Percentiles rank a stretch among this genome's conserved stretches.
These are phyloP conservation scores for Casuarina equisetifolia DNA, from an alignment of 306 rosid species.

Conservation along the genomic window DNA sequence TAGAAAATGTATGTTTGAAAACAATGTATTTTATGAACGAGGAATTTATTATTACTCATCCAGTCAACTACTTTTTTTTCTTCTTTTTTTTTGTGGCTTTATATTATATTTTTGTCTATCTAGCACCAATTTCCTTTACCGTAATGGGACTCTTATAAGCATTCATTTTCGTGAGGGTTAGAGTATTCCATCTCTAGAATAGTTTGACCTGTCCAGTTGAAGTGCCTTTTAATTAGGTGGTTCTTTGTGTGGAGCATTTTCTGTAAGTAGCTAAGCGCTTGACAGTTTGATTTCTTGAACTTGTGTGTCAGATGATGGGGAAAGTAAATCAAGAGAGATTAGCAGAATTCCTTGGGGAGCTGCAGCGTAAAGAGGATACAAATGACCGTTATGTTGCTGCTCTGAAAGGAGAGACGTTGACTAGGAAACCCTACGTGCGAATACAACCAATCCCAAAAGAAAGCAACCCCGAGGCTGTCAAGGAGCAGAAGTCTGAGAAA, in stretches of 20 bases:
- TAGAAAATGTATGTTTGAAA: too few species aligned
- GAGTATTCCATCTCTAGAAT: not conserved
- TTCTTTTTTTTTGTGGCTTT: too few species aligned
- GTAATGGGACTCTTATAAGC: too few species aligned
- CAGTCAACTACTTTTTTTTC: too few species aligned
- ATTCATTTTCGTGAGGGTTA: too few species aligned
- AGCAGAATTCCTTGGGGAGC: conserved; percentile 83
- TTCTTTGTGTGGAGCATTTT: conserved; percentile 9
- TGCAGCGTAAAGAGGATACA: conserved; percentile 81
- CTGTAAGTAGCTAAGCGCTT: not conserved
- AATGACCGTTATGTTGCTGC: conserved; percentile 93
- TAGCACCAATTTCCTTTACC: too few species aligned
- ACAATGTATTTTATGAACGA: too few species aligned
- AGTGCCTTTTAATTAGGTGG: not conserved
- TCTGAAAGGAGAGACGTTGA: conserved; percentile 73
- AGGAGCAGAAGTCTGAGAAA: conserved; percentile 29
- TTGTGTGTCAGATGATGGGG: conserved; percentile 73
- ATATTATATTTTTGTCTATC: too few species aligned
- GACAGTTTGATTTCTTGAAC: conserved; percentile 8
- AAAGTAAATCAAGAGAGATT: conserved; percentile 73
- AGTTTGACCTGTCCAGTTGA: not conserved
- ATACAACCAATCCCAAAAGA: conserved; percentile 67
- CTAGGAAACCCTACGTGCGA: conserved; percentile 85
- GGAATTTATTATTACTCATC: too few species aligned
- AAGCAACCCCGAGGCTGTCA: conserved; percentile 27